These are phyloP conservation scores for Carex sylvatica DNA, from an alignment of 202 grass and related monocot genomes.

Conservation along the genomic window DNA sequence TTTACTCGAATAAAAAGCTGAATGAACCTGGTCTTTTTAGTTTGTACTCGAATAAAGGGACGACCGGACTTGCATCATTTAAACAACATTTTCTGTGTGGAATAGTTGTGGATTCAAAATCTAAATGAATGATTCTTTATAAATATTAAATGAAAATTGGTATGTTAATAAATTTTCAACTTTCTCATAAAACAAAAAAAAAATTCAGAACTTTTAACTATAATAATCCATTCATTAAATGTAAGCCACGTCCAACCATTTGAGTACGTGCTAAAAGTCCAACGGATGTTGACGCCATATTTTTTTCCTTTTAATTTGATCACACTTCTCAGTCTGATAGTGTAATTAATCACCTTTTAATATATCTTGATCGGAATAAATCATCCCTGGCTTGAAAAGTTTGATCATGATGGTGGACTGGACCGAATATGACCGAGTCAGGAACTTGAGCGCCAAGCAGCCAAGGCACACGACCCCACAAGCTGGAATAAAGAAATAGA, in stretches of 20 bases:
- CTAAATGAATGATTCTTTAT: no score
- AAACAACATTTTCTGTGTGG: no score
- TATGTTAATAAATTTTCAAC: no score
- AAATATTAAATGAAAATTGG: no score
- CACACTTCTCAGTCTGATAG: neutral
- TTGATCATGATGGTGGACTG: neutral
- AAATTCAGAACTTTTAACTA: no score
- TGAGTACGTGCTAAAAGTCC: neutral
- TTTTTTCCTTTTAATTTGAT: neutral
- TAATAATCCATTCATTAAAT: neutral
- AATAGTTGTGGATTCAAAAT: no score
- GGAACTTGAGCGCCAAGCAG: constrained; percentile 35
- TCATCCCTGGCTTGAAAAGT: neutral
- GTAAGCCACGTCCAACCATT: neutral
- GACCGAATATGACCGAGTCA: neutral
- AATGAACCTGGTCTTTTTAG: neutral
- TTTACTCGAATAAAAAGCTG: neutral
- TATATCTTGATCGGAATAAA: neutral
- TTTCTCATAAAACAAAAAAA: no score
- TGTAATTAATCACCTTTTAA: neutral
- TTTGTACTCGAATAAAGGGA: neutral
- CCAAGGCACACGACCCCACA: no score
- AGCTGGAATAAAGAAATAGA: neutral
- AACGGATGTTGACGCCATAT: neutral
- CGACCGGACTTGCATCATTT: no score